Base-by-base conservation (phyloP, 441 rosid species). In the Gossypium aridum region DNA sequence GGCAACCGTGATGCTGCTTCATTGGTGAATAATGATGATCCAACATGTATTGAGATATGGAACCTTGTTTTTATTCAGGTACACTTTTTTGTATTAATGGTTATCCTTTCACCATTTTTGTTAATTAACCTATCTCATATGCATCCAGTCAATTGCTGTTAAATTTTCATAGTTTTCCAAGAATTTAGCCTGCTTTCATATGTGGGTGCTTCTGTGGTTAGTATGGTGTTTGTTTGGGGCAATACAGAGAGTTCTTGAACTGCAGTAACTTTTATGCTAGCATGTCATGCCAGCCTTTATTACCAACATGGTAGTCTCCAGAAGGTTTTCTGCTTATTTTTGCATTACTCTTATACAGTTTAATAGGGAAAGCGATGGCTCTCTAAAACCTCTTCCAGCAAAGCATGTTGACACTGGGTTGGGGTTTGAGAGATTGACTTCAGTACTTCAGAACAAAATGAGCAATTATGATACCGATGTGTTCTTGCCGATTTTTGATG, bases 381-480 rank as follows among this genome's bases (percentile, higher is more conserved):
- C 95, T 25, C 84, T 96, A 74, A 96, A 90, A 81, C 83, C 90
- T 82, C 86, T 96, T 65, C 98, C 98, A 19, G 94, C 98, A 66
- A 92, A 89, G 89, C 98, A 96, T 85, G 99, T 96, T 76, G 99
- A 96, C 81, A 96, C 98, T 59, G 99, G 99, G 77, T 0, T 96
- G 98, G 99, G 99, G 13, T 94, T 96, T 69, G 98, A 96, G 85
- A 91, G 99, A 80, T 78, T 96, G 83, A 89, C 97, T 78, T 92
- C 97, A 56, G 80, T 92, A 71, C 94, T 96, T 68, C 99, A 94
- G 79, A 87, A 89, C 83, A 92, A 88, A 87, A 94, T 94, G 98
- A 96, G 99, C 96, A 96, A 94, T 81, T 96, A 94, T 71, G 99
- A 96, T 76, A 94, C 99, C 70, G 99, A 96, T 85, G 92, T 94